Evolutionary conservation across 2,329 filamentous ascomycete genomes (phyloP).

Genomic region (Verticillium dahliae): DNA sequence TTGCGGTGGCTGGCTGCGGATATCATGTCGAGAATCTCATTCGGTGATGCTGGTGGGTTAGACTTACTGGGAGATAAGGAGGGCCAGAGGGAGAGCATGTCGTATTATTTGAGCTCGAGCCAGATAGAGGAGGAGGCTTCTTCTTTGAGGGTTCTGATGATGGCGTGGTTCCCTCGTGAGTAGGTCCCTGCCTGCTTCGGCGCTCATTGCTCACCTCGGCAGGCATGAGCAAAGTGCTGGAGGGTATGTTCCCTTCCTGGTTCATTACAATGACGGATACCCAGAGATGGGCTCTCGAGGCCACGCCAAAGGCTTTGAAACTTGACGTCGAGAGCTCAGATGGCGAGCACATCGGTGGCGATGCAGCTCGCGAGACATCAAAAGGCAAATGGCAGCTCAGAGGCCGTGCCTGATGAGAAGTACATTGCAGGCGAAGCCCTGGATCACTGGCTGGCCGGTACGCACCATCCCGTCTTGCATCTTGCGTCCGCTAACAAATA

Average conservation of each 20-base stretch:
- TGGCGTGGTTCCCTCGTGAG: not conserved
- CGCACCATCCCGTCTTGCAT: not conserved
- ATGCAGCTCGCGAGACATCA: not conserved
- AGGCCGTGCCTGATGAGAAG: not conserved
- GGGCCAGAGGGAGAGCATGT: not conserved
- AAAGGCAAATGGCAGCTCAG: not conserved
- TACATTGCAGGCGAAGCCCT: not conserved
- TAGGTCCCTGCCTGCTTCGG: no score
- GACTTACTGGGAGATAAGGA: not conserved
- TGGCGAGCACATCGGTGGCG: not conserved
- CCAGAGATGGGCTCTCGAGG: not conserved
- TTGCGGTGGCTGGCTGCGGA: not conserved
- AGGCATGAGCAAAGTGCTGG: not conserved
- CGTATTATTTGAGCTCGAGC: not conserved
- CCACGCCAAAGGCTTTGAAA: not conserved
- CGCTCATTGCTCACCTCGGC: not conserved
- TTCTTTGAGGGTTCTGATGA: not conserved
- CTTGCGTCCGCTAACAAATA: not conserved
- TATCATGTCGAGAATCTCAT: not conserved
- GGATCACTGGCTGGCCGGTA: not conserved
- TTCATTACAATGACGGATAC: not conserved
- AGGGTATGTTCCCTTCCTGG: not conserved
- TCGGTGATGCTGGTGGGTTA: not conserved
- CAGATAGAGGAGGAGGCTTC: not conserved
- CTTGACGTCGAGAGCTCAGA: not conserved